A percentile compares a stretch with the other conserved stretches of the same genome.
These are phyloP conservation scores for Dysphania ambrosioides DNA, from an alignment of 148 eudicot species.

Conservation along the genomic window DNA sequence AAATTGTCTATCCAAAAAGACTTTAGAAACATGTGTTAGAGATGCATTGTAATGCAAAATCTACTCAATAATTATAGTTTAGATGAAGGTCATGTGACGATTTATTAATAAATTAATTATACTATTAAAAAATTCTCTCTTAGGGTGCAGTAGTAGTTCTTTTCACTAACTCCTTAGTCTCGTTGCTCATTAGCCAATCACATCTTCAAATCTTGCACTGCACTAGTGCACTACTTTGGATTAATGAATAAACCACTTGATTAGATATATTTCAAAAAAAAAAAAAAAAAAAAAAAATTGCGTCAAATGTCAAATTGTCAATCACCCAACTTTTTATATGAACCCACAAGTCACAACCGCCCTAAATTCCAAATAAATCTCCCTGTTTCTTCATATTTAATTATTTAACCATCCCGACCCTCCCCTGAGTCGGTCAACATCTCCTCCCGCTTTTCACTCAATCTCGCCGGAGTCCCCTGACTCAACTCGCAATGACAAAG, in stretches of 20 bases:
- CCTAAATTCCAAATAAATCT: neutral
- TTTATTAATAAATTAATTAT: no score
- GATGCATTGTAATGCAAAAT: no score
- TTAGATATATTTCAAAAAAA: neutral
- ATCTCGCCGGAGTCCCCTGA: slow-evolving; percentile 21
- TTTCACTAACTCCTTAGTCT: no score
- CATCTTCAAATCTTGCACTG: neutral
- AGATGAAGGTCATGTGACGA: no score
- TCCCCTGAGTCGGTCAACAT: neutral
- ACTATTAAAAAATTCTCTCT: no score
- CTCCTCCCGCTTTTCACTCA: neutral
- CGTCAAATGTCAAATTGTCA: neutral
- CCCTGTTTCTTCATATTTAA: no score
- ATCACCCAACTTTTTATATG: neutral
- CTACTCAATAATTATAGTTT: no score
- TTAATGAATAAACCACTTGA: neutral
- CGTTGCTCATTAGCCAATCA: neutral
- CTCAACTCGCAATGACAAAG: slow-evolving; percentile 21
- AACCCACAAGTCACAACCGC: neutral
- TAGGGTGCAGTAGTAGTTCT: neutral
- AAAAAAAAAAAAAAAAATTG: neutral
- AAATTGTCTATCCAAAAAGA: no score
- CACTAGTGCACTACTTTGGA: no score
- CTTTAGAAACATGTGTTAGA: no score
- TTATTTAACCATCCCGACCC: neutral